These are phyloP conservation scores for Penicillium crustosum DNA, from an alignment of 2,329 filamentous ascomycete species.

Conservation along the genomic window DNA sequence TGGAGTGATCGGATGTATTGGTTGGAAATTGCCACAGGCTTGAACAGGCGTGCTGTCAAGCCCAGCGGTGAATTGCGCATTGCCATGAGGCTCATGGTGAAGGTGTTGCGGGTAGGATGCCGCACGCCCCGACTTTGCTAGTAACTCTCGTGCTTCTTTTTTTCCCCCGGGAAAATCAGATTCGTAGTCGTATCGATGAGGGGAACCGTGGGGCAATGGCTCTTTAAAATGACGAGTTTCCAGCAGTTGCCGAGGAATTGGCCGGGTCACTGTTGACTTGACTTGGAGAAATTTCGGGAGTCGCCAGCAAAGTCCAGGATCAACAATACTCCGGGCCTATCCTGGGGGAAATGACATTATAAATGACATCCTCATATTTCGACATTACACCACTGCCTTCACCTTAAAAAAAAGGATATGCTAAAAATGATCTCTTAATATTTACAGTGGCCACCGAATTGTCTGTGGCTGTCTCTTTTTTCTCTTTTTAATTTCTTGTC, in stretches of 20 bases:
- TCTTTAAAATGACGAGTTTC: neutral
- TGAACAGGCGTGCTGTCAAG: slow-evolving; percentile 29
- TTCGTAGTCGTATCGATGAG: neutral
- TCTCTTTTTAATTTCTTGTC: neutral
- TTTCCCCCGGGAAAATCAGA: neutral
- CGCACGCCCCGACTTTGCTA: slow-evolving; percentile 5
- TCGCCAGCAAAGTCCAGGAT: slow-evolving; percentile 25
- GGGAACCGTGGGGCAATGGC: neutral
- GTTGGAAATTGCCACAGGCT: slow-evolving; percentile 25
- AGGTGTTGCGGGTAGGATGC: slow-evolving; percentile 6
- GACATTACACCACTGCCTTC: neutral
- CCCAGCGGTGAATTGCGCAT: slow-evolving; percentile 31
- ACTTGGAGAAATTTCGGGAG: slow-evolving; percentile 32
- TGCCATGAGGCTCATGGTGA: slow-evolving; percentile 27
- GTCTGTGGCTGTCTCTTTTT: neutral
- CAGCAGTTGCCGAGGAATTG: slow-evolving; percentile 7
- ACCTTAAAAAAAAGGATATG: neutral
- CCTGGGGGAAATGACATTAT: neutral
- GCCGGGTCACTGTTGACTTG: slow-evolving; percentile 9
- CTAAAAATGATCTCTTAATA: slow-evolving; percentile 9
- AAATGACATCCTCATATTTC: neutral
- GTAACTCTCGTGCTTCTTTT: neutral
- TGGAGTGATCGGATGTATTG: slow-evolving; percentile 46
- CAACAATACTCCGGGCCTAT: slow-evolving; percentile 31
- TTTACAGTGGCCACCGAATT: neutral